Percentiles rank a stretch among this genome's conserved stretches.
Conservation (phyloP, 495 filamentous ascomycete genomes). For the Neurospora hispaniola region DNA sequence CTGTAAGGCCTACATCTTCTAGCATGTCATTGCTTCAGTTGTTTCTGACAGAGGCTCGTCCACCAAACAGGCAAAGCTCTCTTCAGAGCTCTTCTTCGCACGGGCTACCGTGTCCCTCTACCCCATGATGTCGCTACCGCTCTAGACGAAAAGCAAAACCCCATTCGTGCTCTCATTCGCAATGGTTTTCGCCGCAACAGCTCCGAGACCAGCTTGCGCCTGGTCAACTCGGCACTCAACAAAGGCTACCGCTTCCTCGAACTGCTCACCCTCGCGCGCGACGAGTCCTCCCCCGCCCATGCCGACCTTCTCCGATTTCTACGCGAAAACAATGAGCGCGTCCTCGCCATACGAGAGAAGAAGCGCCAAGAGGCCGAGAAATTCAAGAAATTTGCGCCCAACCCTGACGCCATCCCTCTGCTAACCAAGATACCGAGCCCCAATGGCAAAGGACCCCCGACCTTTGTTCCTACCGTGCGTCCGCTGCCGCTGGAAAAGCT, state of each 20-base stretch:
- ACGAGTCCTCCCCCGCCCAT: constrained; percentile 11
- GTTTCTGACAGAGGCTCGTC: background rate
- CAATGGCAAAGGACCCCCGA: constrained; percentile 25
- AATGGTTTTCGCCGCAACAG: constrained; percentile 50
- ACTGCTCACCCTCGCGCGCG: constrained; percentile 12
- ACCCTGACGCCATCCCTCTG: constrained; percentile 18
- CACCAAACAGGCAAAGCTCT: constrained; percentile 53
- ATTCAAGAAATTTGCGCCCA: constrained; percentile 1
- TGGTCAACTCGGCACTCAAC: constrained; percentile 43
- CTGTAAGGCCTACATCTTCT: constrained; percentile 36
- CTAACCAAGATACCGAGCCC: constrained; percentile 19
- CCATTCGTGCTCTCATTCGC: constrained; percentile 32
- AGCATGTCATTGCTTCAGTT: background rate
- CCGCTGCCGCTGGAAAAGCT: constrained; percentile 33
- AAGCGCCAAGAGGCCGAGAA: background rate
- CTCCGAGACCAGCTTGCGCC: constrained; percentile 41
- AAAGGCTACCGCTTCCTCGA: constrained; percentile 48
- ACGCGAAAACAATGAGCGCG: constrained; percentile 16
- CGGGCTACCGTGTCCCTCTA: constrained; percentile 41
- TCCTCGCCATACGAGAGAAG: constrained; percentile 13
- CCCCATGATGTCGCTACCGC: constrained; percentile 27
- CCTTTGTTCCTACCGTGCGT: constrained; percentile 31
- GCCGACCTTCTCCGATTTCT: constrained; percentile 25
- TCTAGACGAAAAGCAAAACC: constrained; percentile 28
- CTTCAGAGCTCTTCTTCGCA: constrained; percentile 59